Conservation (phyloP, 73 alveolate species). For the Loxodes magnus region DNA sequence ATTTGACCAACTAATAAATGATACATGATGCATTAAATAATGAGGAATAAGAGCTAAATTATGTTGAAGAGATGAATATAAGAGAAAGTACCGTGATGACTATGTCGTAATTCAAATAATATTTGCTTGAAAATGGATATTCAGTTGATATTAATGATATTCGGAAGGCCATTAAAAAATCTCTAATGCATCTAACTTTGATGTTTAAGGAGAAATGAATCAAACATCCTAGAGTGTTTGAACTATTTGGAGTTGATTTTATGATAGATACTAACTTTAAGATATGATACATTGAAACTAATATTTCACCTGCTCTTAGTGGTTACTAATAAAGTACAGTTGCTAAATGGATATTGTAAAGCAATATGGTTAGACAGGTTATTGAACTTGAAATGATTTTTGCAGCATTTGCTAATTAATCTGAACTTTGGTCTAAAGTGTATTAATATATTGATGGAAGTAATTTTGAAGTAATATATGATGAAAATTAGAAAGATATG, state of each 20-base stretch:
- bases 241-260: constrained; percentile 18
- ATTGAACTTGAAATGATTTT: constrained; percentile 2
- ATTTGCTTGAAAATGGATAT: constrained; percentile 2
- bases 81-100: neutral
- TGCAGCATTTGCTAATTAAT: too few species aligned
- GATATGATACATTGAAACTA: constrained; percentile 16
- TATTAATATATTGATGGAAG: too few species aligned
- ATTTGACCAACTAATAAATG: constrained; percentile 3
- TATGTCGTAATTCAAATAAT: constrained; percentile 3
- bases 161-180: neutral
- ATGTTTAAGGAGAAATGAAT: neutral
- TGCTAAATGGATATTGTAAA: constrained; percentile 11
- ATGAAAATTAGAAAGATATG: too few species aligned
- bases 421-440: too few species aligned
- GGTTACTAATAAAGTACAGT: constrained; percentile 17
- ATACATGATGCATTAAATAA: neutral
- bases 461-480: too few species aligned
- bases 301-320: constrained; percentile 17
- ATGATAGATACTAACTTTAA: constrained; percentile 13
- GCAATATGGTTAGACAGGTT: constrained; percentile 10
- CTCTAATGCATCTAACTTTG: neutral
- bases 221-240: constrained; percentile 16
- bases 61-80: constrained; percentile 10
- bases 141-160: constrained; percentile 7
- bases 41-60: neutral